Percentiles rank a stretch among this genome's conserved stretches.
phyloP scores from a whole-genome alignment of 208 protist genomes.

The Acanthamoeba culbertsoni region DNA sequence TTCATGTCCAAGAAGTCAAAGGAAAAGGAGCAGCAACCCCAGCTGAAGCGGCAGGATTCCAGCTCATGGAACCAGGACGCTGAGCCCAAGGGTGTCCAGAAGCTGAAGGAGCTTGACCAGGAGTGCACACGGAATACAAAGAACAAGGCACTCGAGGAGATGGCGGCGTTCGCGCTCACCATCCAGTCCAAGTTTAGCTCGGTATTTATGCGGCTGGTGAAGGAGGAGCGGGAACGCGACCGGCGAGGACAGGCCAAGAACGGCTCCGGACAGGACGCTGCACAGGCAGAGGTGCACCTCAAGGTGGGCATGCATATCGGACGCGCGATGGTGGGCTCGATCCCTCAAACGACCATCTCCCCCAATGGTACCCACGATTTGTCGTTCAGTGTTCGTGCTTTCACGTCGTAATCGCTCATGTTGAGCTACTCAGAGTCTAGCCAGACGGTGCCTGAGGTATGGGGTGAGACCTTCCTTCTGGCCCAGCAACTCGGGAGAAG shows the following conservation, averaged over 20 bases:
- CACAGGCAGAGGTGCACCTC: not conserved
- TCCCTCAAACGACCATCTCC: not conserved
- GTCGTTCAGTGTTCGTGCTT: not conserved
- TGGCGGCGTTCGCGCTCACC: slow-evolving; percentile 12
- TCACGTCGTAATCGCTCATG: not conserved
- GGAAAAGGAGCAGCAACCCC: not conserved
- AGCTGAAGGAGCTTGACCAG: slow-evolving; percentile 38
- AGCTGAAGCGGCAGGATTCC: no score
- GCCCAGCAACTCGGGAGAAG: not conserved
- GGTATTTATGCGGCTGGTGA: not conserved
- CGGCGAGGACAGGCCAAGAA: not conserved
- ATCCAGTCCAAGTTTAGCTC: slow-evolving; percentile 23
- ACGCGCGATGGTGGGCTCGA: not conserved
- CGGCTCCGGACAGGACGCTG: not conserved
- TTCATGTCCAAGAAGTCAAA: not conserved
- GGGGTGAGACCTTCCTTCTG: not conserved
- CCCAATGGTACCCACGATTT: not conserved
- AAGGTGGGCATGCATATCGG: slow-evolving; percentile 27
- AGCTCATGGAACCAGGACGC: not conserved
- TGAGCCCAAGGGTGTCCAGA: not conserved
- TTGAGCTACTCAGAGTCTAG: not conserved
- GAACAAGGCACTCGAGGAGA: slow-evolving; percentile 53
- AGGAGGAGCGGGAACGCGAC: not conserved
- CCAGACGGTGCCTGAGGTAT: not conserved
- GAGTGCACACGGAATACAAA: slow-evolving; percentile 19